A percentile compares a stretch with the other conserved stretches of the same genome.
These are phyloP conservation scores for Calocybe indica DNA, from an alignment of 768 basidiomycete species.

Conservation along the genomic window DNA sequence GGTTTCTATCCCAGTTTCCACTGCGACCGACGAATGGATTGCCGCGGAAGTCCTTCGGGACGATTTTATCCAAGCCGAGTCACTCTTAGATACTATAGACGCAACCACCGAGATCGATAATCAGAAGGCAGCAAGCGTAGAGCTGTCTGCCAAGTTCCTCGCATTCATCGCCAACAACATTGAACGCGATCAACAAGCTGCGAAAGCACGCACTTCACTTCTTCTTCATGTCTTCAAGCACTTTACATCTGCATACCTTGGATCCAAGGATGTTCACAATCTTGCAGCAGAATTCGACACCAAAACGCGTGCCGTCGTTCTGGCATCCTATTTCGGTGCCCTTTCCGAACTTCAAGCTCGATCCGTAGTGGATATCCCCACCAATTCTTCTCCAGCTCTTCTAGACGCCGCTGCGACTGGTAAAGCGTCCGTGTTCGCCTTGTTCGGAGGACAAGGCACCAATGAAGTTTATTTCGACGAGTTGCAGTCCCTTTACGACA, in stretches of 20 bases:
- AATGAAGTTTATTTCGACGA: conserved; percentile 99
- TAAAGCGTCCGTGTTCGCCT: conserved; percentile 75
- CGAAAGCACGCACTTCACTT: conserved; percentile 51
- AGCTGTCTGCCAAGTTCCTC: conserved; percentile 82
- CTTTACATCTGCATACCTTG: conserved; percentile 74
- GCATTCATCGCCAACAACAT: conserved; percentile 65
- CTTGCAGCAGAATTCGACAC: conserved; percentile 70
- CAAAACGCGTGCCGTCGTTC: conserved; percentile 70
- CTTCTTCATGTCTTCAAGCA: conserved; percentile 70
- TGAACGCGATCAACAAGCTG: conserved; percentile 46
- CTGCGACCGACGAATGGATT: conserved; percentile 82
- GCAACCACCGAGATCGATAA: conserved; percentile 46
- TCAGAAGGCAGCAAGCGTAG: conserved; percentile 59
- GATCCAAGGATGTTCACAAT: conserved; percentile 72
- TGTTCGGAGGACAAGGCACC: conserved; percentile 97
- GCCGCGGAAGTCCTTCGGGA: conserved; percentile 88
- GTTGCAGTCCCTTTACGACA: conserved; percentile 85
- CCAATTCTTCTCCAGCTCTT: conserved; percentile 60
- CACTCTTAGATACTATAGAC: conserved; percentile 51
- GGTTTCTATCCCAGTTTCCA: conserved; percentile 86
- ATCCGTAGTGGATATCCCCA: conserved; percentile 49
- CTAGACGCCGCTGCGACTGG: conserved; percentile 55
- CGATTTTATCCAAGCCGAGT: conserved; percentile 70
- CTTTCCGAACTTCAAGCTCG: conserved; percentile 61
- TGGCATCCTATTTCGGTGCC: conserved; percentile 76